These are phyloP conservation scores for Suillus clintonianus DNA, from an alignment of 768 basidiomycete species.

Conservation along the genomic window DNA sequence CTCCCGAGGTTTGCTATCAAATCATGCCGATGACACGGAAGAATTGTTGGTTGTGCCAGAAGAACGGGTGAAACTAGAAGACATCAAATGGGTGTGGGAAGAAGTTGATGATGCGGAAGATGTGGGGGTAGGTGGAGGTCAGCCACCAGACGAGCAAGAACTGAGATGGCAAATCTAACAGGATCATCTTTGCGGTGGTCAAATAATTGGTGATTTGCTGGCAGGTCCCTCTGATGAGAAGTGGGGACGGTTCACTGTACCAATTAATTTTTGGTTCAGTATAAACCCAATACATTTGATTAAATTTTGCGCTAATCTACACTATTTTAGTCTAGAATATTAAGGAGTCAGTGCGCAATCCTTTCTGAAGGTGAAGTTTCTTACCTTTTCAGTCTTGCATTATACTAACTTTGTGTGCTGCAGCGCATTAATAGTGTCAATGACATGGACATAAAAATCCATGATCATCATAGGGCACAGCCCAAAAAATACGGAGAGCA, in stretches of 20 bases:
- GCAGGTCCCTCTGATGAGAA: constrained; percentile 37
- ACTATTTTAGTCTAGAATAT: too few relatives aligned
- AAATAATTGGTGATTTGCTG: constrained; percentile 61
- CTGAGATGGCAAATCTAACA: constrained; percentile 63
- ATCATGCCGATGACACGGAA: constrained; percentile 69
- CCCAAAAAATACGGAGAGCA: not conserved
- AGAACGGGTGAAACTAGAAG: constrained; percentile 75
- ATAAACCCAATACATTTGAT: too few relatives aligned
- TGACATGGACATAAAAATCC: constrained; percentile 9
- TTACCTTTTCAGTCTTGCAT: too few relatives aligned
- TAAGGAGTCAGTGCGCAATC: too few relatives aligned
- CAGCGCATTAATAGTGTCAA: not conserved
- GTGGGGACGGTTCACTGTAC: too few relatives aligned
- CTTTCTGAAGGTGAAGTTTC: too few relatives aligned
- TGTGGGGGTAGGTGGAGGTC: constrained; percentile 56
- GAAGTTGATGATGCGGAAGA: constrained; percentile 73
- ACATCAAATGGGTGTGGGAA: constrained; percentile 71
- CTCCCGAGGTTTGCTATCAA: constrained; percentile 56
- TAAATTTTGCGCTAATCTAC: too few relatives aligned
- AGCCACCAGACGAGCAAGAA: constrained; percentile 51
- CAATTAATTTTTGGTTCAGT: too few relatives aligned
- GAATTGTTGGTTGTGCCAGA: constrained; percentile 75
- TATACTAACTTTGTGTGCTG: not conserved
- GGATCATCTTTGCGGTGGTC: constrained; percentile 93
- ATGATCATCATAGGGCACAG: constrained; percentile 9